phyloP scores from a whole-genome alignment of 106 monocot species.

The Platanthera guangdongensis region DNA sequence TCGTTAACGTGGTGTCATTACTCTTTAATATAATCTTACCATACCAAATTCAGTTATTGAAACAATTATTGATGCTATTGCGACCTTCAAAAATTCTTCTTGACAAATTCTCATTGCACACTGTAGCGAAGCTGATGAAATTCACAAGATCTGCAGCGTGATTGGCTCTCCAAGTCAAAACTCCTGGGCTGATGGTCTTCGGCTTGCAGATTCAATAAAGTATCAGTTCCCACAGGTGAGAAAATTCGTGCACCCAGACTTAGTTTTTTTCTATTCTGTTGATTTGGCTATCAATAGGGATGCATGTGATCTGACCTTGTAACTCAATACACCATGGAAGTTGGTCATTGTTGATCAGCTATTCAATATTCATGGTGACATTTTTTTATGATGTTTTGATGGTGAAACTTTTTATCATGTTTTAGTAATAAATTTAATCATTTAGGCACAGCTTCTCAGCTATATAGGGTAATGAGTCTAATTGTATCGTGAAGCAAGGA shows the following conservation, averaged over 20 bases:
- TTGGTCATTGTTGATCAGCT: neutral
- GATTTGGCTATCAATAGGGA: neutral
- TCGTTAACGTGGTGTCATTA: neutral
- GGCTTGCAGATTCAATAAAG: slow-evolving; percentile 39
- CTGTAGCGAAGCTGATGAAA: slow-evolving; percentile 63
- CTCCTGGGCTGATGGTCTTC: slow-evolving; percentile 57
- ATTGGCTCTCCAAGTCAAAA: slow-evolving; percentile 53
- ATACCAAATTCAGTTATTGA: neutral
- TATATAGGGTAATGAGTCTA: neutral
- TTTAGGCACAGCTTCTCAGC: neutral
- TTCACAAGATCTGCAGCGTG: slow-evolving; percentile 61
- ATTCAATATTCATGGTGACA: neutral
- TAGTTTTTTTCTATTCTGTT: neutral
- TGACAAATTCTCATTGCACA: neutral
- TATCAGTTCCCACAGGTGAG: slow-evolving; percentile 55
- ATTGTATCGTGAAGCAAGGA: neutral
- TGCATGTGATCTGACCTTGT: neutral
- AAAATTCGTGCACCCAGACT: neutral
- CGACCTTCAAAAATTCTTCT: neutral
- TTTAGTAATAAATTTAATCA: neutral
- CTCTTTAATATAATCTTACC: neutral
- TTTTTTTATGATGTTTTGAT: too few species aligned
- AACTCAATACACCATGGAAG: neutral
- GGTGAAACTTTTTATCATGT: neutral
- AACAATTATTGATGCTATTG: neutral